These are phyloP conservation scores for Aspergillus proliferans DNA, from an alignment of 2,329 filamentous ascomycete genomes.

Conservation along the genomic window DNA sequence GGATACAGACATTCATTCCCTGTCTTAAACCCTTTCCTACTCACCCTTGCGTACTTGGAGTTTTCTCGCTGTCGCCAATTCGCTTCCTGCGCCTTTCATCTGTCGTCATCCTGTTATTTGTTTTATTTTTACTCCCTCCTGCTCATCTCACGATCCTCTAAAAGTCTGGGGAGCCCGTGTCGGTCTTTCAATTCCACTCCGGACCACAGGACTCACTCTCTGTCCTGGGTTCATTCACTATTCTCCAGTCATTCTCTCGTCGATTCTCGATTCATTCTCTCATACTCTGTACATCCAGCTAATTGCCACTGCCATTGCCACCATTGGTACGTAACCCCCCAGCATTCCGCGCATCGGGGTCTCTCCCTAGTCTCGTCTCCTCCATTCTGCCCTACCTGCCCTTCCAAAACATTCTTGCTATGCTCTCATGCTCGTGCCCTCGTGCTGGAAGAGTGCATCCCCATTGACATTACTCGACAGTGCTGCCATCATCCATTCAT, in stretches of 20 bases:
- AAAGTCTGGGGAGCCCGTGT: not conserved
- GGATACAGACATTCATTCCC: not conserved
- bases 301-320: not conserved
- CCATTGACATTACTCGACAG: too few relatives aligned
- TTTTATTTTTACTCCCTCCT: conserved; percentile 1
- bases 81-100: not conserved
- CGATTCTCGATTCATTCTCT: too few relatives aligned
- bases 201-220: conserved; percentile 14
- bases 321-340: not conserved
- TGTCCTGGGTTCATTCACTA: not conserved
- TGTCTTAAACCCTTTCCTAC: not conserved
- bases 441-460: too few relatives aligned
- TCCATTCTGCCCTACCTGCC: not conserved
- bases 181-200: conserved; percentile 15
- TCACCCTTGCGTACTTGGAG: not conserved
- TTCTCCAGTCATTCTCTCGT: not conserved
- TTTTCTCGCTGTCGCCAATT: not conserved
- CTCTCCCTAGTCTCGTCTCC: not conserved
- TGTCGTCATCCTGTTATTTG: not conserved
- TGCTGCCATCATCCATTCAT: too few relatives aligned
- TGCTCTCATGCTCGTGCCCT: not conserved
- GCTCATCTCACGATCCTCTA: conserved; percentile 3
- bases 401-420: not conserved
- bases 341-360: not conserved
- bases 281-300: not conserved